These are phyloP conservation scores for Dinochytrium kinnereticum DNA, from an alignment of 371 early-diverging fungal species.

Conservation along the genomic window DNA sequence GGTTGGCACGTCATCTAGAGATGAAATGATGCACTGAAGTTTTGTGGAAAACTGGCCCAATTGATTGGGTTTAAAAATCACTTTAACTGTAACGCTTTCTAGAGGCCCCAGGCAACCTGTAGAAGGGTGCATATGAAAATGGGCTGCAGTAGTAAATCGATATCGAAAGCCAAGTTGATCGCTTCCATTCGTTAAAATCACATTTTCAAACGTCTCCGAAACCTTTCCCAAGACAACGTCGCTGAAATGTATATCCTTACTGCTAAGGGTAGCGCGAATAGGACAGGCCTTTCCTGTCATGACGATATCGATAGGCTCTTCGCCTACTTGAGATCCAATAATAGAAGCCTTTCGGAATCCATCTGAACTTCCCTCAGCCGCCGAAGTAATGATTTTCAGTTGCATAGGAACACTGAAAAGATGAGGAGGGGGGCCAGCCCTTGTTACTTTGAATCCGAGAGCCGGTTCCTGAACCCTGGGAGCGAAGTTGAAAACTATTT, in stretches of 20 bases:
- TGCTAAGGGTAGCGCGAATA: conserved; percentile 28
- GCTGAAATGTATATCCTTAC: background rate
- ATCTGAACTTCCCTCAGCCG: background rate
- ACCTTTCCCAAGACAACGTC: background rate
- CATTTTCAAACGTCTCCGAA: background rate
- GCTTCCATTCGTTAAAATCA: conserved; percentile 38
- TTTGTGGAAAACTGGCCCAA: conserved; percentile 42
- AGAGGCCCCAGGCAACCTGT: conserved; percentile 33
- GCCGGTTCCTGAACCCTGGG: conserved; percentile 24
- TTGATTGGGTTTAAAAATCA: conserved; percentile 50
- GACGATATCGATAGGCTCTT: conserved; percentile 42
- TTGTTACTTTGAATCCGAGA: conserved; percentile 37
- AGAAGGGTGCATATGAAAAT: conserved; percentile 42
- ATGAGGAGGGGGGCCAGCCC: background rate
- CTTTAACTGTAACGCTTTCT: conserved; percentile 27
- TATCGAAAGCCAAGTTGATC: conserved; percentile 34
- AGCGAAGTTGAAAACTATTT: conserved; percentile 42
- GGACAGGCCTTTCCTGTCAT: conserved; percentile 46
- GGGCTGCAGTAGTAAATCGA: conserved; percentile 37
- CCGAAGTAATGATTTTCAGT: conserved; percentile 37
- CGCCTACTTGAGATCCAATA: conserved; percentile 22
- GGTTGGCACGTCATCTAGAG: conserved; percentile 22
- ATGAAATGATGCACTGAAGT: conserved; percentile 33
- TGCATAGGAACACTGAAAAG: conserved; percentile 43
- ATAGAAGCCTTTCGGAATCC: background rate